Evolutionary conservation across 2,329 filamentous ascomycete genomes (phyloP).

Genomic region (Grosmannia huntii): DNA sequence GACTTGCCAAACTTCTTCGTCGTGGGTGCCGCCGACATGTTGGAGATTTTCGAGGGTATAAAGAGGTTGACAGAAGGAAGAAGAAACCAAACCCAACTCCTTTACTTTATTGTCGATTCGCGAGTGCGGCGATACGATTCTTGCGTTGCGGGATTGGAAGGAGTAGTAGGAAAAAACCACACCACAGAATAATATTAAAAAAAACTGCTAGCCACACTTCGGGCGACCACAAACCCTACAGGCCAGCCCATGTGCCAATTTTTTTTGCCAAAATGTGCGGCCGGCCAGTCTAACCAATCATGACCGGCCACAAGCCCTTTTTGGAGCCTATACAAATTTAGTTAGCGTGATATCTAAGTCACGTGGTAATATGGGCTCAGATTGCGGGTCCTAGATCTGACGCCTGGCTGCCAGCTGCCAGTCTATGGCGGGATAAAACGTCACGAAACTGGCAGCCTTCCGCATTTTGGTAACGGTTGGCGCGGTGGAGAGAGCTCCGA

Average conservation of each 20-base stretch:
- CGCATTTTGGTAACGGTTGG: neutral
- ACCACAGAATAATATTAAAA: constrained; percentile 11
- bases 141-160: constrained; percentile 2
- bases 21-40: constrained; percentile 58
- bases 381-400: neutral
- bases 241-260: constrained; percentile 6
- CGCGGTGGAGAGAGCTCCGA: constrained; percentile 4
- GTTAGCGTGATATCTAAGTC: neutral
- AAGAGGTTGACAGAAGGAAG: constrained; percentile 5
- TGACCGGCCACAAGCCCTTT: neutral
- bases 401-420: constrained; percentile 6
- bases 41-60: constrained; percentile 19
- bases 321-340: neutral
- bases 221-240: constrained; percentile 7
- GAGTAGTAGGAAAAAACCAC: constrained; percentile 5
- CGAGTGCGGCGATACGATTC: constrained; percentile 6
- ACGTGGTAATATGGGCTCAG: neutral
- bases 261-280: constrained; percentile 8
- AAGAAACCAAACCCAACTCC: constrained; percentile 4
- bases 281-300: constrained; percentile 1
- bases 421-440: constrained; percentile 4
- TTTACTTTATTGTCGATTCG: constrained; percentile 5
- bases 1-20: constrained; percentile 91
- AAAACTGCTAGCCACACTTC: neutral
- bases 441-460: constrained; percentile 12